A percentile compares a stretch with the other conserved stretches of the same genome.
These are phyloP conservation scores for Brassica juncea DNA, from an alignment of 345 rosid species.

Conservation along the genomic window DNA sequence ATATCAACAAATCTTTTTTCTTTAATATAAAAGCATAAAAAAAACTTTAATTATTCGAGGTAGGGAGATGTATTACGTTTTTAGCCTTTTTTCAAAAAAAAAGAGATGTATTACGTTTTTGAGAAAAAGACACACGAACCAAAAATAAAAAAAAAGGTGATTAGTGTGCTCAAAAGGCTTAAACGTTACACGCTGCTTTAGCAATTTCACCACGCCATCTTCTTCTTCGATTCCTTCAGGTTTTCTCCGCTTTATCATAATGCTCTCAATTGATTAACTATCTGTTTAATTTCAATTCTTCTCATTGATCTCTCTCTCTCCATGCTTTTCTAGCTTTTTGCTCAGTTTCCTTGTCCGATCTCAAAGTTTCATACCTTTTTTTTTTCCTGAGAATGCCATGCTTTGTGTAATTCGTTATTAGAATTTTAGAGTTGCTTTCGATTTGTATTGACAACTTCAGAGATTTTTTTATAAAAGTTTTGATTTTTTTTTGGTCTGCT, in stretches of 20 bases:
- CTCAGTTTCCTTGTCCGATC: neutral
- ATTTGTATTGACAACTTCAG: neutral
- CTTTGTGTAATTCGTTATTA: neutral
- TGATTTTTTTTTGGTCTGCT: neutral
- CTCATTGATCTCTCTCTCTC: conserved; percentile 16
- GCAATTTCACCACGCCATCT: conserved; percentile 1
- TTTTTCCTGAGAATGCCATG: neutral
- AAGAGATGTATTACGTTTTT: neutral
- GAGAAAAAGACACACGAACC: conserved; percentile 20
- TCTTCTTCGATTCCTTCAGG: conserved; percentile 8
- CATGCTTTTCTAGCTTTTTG: neutral
- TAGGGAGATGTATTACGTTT: too few relatives aligned
- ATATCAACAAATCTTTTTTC: too few relatives aligned
- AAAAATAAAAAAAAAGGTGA: neutral
- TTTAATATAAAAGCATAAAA: too few relatives aligned
- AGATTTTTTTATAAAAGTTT: neutral
- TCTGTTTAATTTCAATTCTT: conserved; percentile 6
- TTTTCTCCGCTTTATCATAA: neutral
- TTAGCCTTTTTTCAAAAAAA: too few relatives aligned
- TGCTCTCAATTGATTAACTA: neutral
- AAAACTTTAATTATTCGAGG: too few relatives aligned
- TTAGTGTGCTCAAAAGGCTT: conserved; percentile 9
- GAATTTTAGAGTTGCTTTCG: neutral
- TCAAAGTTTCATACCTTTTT: neutral
- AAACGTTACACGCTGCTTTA: conserved; percentile 13